These are phyloP conservation scores for Calonectria fujianensis DNA, from an alignment of 2,329 filamentous ascomycete species.

Conservation along the genomic window DNA sequence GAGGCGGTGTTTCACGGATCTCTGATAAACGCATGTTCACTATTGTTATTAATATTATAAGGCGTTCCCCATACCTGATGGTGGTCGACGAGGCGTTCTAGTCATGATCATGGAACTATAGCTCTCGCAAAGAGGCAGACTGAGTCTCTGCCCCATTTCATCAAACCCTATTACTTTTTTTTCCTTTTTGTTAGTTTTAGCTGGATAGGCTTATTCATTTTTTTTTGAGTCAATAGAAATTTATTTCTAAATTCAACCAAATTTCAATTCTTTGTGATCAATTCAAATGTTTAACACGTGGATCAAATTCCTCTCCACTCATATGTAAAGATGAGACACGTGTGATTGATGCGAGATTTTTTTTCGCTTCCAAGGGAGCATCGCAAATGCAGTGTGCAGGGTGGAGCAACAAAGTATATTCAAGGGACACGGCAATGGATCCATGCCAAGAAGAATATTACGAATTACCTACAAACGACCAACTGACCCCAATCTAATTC, in stretches of 20 bases:
- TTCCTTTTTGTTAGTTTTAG: conserved; percentile 48
- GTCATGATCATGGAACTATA: conserved; percentile 55
- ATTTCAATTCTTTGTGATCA: not conserved
- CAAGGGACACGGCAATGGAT: not conserved
- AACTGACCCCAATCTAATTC: conserved; percentile 11
- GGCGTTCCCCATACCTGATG: conserved; percentile 36
- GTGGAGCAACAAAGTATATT: not conserved
- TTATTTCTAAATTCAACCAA: conserved; percentile 37
- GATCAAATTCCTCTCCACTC: not conserved
- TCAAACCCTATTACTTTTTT: conserved; percentile 44
- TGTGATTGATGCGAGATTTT: not conserved
- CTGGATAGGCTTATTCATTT: conserved; percentile 52
- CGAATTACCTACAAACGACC: conserved; percentile 10
- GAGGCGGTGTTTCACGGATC: conserved; percentile 33
- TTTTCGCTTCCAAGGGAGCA: conserved; percentile 1
- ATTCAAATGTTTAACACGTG: not conserved
- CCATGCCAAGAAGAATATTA: not conserved
- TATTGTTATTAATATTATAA: conserved; percentile 47
- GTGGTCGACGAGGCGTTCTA: conserved; percentile 46
- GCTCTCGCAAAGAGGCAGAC: conserved; percentile 47
- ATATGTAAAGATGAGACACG: not conserved
- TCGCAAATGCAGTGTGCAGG: not conserved
- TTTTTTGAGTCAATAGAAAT: conserved; percentile 43
- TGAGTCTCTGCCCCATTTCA: conserved; percentile 46
- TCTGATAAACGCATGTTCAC: conserved; percentile 38